These are phyloP conservation scores for Lentinula lateritia DNA, from an alignment of 768 basidiomycete species.

Conservation along the genomic window DNA sequence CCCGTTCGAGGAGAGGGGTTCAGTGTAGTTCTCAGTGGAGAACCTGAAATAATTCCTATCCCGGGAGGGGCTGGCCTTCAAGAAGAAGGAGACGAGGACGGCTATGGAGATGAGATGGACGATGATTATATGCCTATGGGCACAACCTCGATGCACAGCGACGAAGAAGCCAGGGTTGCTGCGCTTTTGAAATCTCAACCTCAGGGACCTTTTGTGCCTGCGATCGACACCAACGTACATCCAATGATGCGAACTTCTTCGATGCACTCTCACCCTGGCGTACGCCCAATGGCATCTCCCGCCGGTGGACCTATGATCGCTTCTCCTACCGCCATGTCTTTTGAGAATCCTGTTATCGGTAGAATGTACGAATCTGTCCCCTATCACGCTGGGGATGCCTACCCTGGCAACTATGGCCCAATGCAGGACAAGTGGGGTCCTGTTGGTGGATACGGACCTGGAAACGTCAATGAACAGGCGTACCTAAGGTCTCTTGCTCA, in stretches of 20 bases:
- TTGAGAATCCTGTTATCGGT: conserved; percentile 46
- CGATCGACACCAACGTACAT: conserved; percentile 7
- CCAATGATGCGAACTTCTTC: conserved; percentile 10
- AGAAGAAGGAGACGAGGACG: conserved; percentile 34
- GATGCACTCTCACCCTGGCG: conserved; percentile 1
- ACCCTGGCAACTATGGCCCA: conserved; percentile 14
- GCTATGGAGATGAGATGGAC: conserved; percentile 33
- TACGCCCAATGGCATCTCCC: neutral
- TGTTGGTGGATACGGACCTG: neutral
- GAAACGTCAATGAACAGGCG: conserved; percentile 1
- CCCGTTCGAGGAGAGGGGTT: conserved; percentile 70
- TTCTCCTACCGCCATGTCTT: conserved; percentile 36
- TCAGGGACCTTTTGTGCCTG: conserved; percentile 9
- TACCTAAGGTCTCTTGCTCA: neutral
- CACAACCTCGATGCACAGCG: conserved; percentile 17
- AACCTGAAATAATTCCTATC: conserved; percentile 57
- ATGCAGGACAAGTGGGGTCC: neutral
- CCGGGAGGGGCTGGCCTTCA: conserved; percentile 54
- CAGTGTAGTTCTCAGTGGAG: conserved; percentile 63
- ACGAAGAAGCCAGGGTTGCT: neutral
- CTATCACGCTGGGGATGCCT: conserved; percentile 11
- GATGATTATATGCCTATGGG: conserved; percentile 16
- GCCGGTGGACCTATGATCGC: conserved; percentile 38
- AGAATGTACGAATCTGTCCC: conserved; percentile 10
- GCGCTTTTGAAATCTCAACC: conserved; percentile 5